These are phyloP conservation scores for Globisporangium abappressorium DNA, from an alignment of 352 stramenopile species.

Conservation along the genomic window DNA sequence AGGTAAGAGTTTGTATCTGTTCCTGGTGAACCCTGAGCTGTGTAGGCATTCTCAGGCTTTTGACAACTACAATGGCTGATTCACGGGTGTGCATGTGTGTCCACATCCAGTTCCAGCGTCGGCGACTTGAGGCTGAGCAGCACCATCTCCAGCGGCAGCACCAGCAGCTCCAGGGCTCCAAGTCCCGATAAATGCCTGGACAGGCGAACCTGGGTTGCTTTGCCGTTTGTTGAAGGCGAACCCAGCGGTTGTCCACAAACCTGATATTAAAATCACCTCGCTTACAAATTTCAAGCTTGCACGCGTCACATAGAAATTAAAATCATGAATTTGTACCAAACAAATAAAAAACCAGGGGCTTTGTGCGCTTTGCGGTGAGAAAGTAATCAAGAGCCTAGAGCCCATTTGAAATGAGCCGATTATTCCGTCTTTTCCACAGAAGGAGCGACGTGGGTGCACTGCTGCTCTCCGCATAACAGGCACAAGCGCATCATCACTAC, in stretches of 20 bases:
- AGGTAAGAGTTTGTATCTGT: background rate
- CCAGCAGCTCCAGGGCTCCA: constrained; percentile 17
- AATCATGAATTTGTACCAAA: background rate
- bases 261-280: background rate
- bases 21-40: background rate
- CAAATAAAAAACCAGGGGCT: background rate
- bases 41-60: background rate
- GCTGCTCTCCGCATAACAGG: background rate
- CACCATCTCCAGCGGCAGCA: constrained; percentile 38
- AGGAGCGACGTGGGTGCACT: background rate
- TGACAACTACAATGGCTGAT: background rate
- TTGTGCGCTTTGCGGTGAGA: background rate
- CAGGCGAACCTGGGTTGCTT: background rate
- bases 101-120: constrained; percentile 40
- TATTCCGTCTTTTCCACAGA: background rate
- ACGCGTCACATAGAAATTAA: background rate
- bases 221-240: background rate
- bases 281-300: background rate
- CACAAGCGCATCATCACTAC: background rate
- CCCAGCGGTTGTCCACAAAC: background rate
- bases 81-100: background rate
- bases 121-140: constrained; percentile 53
- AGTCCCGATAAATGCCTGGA: background rate
- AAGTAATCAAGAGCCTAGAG: background rate
- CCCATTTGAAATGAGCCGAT: background rate